Percentiles rank a stretch among this genome's conserved stretches.
Evolutionary conservation across 306 rosid species (phyloP).

Genomic region (Bauhinia variegata): DNA sequence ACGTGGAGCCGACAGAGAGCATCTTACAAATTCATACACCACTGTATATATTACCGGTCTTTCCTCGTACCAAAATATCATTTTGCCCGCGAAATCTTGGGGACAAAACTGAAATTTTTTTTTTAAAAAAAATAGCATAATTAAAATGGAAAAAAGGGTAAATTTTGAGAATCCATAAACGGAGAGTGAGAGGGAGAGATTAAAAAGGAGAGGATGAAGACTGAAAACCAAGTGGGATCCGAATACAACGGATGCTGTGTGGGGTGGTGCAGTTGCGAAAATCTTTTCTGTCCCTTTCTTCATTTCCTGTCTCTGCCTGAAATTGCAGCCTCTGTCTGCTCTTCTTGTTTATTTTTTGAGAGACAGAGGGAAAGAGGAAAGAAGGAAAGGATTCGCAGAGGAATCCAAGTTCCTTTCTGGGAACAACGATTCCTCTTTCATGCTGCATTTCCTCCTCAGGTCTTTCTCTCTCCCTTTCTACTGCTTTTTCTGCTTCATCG

Average conservation of each 20-base stretch:
- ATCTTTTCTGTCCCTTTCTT: slow-evolving; percentile 28
- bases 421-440: slow-evolving; percentile 60
- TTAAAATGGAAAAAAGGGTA: not conserved
- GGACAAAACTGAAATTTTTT: too few relatives aligned
- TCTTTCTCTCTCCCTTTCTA: not conserved
- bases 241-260: slow-evolving; percentile 41
- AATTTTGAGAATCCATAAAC: not conserved
- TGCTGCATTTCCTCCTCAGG: slow-evolving; percentile 38
- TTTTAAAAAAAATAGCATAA: not conserved
- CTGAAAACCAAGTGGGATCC: slow-evolving; percentile 57
- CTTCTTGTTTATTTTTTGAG: not conserved
- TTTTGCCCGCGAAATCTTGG: slow-evolving; percentile 31
- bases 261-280: slow-evolving; percentile 22
- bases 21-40: too few relatives aligned
- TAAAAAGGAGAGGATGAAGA: slow-evolving; percentile 34
- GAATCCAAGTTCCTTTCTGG: slow-evolving; percentile 64
- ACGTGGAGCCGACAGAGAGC: not conserved
- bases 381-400: slow-evolving; percentile 35
- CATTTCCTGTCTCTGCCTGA: not conserved
- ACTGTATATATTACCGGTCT: too few relatives aligned
- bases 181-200: slow-evolving; percentile 27
- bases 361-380: not conserved
- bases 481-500: not conserved
- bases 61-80: not conserved
- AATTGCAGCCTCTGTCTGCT: not conserved